Percentiles rank a stretch among this genome's conserved stretches.
phyloP scores from a whole-genome alignment of 2,329 filamentous ascomycete genomes.

The Diaporthe destruens region DNA sequence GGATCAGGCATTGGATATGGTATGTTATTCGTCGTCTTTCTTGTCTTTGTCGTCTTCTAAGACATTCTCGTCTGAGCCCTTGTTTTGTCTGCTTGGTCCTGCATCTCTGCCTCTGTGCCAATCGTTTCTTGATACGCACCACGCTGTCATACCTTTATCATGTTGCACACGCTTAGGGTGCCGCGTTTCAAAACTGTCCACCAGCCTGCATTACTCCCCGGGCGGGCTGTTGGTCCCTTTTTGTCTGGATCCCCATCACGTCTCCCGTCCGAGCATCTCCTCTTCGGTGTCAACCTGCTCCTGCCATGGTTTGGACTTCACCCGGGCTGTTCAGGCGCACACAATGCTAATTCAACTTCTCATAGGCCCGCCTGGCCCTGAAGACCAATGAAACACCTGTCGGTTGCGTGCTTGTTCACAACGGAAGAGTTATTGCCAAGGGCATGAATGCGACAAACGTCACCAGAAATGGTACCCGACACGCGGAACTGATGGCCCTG shows the following conservation, averaged over 20 bases:
- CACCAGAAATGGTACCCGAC: slow-evolving; percentile 89
- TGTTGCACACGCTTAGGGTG: slow-evolving; percentile 35
- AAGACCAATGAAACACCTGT: slow-evolving; percentile 93
- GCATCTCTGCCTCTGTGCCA: neutral
- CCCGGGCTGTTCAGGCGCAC: neutral
- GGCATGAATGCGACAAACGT: slow-evolving; percentile 98
- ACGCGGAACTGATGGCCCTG: slow-evolving; percentile 95
- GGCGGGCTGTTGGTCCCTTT: neutral
- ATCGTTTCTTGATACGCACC: slow-evolving; percentile 3
- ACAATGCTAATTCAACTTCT: slow-evolving; percentile 38
- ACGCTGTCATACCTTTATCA: slow-evolving; percentile 14
- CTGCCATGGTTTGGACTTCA: neutral
- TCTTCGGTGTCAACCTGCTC: neutral
- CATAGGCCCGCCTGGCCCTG: slow-evolving; percentile 86
- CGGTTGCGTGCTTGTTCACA: slow-evolving; percentile 91
- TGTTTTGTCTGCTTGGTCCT: neutral
- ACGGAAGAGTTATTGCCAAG: slow-evolving; percentile 82
- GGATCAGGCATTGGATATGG: slow-evolving; percentile 88
- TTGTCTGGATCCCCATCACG: neutral
- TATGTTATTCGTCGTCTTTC: slow-evolving; percentile 54
- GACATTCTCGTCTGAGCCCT: neutral
- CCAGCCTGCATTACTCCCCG: neutral
- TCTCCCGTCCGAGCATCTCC: neutral
- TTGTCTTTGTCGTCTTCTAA: slow-evolving; percentile 3
- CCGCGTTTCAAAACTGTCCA: slow-evolving; percentile 45